These are phyloP conservation scores for Pezicula rhizophila DNA, from an alignment of 2,329 filamentous ascomycete genomes.

Conservation along the genomic window DNA sequence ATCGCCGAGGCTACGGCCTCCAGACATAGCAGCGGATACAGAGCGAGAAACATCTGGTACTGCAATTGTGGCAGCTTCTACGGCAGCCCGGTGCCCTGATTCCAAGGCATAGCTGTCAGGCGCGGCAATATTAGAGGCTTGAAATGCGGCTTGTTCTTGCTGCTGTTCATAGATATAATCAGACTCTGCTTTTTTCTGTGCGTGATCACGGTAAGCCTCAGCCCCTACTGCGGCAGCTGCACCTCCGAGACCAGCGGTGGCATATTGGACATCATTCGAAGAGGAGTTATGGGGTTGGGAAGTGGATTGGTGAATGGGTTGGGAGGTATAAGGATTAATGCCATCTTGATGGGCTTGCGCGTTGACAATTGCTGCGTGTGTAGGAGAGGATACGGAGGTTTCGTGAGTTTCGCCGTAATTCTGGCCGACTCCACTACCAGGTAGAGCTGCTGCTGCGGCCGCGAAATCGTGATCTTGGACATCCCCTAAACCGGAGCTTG, in stretches of 20 bases:
- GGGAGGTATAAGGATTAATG: constrained; percentile 48
- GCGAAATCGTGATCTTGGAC: constrained; percentile 44
- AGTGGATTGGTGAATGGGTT: constrained; percentile 18
- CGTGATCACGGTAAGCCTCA: constrained; percentile 14
- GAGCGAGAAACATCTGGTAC: constrained; percentile 14
- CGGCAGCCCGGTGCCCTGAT: constrained; percentile 7
- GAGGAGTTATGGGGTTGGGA: not conserved
- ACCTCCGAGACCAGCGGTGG: constrained; percentile 16
- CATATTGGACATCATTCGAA: not conserved
- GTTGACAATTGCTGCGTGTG: constrained; percentile 44
- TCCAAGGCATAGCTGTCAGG: constrained; percentile 7
- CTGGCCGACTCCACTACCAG: constrained; percentile 17
- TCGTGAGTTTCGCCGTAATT: constrained; percentile 26
- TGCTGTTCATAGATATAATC: constrained; percentile 8
- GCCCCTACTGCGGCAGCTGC: constrained; percentile 13
- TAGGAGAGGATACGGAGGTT: constrained; percentile 38
- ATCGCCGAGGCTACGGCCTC: constrained; percentile 15
- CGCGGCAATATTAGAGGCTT: constrained; percentile 9
- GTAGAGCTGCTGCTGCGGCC: constrained; percentile 43
- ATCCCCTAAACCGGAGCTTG: constrained; percentile 56
- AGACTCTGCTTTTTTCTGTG: constrained; percentile 9
- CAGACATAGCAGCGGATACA: constrained; percentile 14
- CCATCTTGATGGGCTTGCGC: constrained; percentile 47
- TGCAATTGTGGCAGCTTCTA: constrained; percentile 19
- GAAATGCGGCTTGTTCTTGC: constrained; percentile 12